A percentile compares a stretch with the other conserved stretches of the same genome.
Conservation (phyloP, 805 yeast species). For the Candida jianshihensis region DNA sequence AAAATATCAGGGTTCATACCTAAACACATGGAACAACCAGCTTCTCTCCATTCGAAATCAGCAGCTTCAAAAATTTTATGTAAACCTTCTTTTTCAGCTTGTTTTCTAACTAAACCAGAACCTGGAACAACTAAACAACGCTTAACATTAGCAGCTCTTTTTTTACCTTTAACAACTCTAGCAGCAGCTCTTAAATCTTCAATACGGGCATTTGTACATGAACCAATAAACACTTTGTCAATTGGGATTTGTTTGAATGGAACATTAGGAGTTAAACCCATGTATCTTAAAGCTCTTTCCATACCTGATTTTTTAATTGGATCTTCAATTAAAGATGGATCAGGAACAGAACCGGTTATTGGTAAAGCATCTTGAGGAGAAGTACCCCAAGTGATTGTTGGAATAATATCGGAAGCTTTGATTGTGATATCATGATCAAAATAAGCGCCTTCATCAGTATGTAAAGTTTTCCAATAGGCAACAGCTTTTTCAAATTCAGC, state of each 20-base stretch:
- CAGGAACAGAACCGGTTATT: constrained; percentile 84
- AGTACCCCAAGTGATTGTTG: constrained; percentile 99
- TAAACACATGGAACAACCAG: constrained; percentile 98
- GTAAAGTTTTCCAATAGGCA: constrained; percentile 81
- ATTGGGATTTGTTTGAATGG: constrained; percentile 68
- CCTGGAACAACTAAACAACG: constrained; percentile 94
- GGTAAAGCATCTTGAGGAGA: constrained; percentile 99
- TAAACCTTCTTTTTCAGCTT: constrained; percentile 93
- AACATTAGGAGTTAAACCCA: constrained; percentile 82
- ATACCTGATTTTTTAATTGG: constrained; percentile 76
- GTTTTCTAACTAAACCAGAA: constrained; percentile 87
- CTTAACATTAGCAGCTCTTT: constrained; percentile 74
- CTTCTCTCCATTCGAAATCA: constrained; percentile 98
- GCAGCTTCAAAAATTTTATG: constrained; percentile 87
- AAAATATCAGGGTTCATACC: constrained; percentile 99
- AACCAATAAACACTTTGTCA: constrained; percentile 95
- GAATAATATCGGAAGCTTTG: constrained; percentile 78
- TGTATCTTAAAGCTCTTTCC: constrained; percentile 86
- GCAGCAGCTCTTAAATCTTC: constrained; percentile 98
- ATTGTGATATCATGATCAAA: constrained; percentile 82
- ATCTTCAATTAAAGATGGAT: constrained; percentile 68
- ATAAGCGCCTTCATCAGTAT: constrained; percentile 83
- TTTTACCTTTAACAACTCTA: constrained; percentile 80
- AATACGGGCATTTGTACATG: constrained; percentile 95
- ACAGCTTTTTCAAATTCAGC: constrained; percentile 94